These are phyloP conservation scores for Olyra latifolia DNA, from an alignment of 176 grass and related monocot species.

Conservation along the genomic window DNA sequence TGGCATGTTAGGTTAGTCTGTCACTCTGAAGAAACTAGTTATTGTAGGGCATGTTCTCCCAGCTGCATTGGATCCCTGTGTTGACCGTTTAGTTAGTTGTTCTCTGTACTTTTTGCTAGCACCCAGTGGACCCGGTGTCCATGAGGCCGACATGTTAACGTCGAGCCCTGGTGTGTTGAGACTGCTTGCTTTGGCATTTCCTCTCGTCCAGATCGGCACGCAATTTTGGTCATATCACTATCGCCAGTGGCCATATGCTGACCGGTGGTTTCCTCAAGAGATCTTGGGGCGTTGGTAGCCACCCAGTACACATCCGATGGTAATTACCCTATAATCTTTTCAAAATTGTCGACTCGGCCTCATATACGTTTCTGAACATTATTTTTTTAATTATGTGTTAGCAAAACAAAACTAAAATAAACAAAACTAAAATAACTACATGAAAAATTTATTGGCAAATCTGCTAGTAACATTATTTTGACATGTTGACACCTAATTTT, in stretches of 20 bases:
- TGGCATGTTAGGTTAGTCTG: not conserved
- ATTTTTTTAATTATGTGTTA: too few relatives aligned
- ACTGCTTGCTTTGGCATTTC: slow-evolving; percentile 39
- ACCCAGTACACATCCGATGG: too few relatives aligned
- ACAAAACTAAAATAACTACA: too few relatives aligned
- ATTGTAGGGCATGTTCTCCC: not conserved
- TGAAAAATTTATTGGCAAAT: too few relatives aligned
- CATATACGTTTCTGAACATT: too few relatives aligned
- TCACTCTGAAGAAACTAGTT: not conserved
- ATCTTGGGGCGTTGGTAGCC: too few relatives aligned
- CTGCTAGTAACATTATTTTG: too few relatives aligned
- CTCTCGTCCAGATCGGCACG: slow-evolving; percentile 29
- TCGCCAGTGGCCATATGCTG: not conserved
- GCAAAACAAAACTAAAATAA: too few relatives aligned
- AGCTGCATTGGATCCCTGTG: slow-evolving; percentile 12
- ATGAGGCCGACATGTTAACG: slow-evolving; percentile 47
- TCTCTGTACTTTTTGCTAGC: not conserved
- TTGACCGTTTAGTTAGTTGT: slow-evolving; percentile 54
- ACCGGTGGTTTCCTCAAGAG: too few relatives aligned
- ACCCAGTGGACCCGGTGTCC: slow-evolving; percentile 33
- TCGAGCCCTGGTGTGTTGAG: slow-evolving; percentile 11
- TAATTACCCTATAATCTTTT: too few relatives aligned
- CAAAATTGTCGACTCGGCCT: too few relatives aligned
- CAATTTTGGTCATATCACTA: slow-evolving; percentile 27
- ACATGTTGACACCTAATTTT: too few relatives aligned